phyloP scores from a whole-genome alignment of 805 yeast genomes.

The Starmerella scarabaei region DNA sequence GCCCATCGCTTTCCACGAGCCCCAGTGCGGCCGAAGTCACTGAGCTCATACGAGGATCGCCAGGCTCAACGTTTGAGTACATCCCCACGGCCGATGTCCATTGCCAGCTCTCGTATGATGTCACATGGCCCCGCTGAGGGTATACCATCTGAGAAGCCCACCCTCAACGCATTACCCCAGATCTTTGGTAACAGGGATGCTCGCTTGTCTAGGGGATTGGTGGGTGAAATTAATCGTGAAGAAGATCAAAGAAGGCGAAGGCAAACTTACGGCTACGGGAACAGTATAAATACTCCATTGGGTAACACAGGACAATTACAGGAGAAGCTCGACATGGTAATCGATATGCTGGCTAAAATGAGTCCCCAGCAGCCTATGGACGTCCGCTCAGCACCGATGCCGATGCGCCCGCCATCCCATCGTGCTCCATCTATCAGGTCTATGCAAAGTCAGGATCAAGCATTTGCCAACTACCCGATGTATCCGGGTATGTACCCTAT shows the following conservation, averaged over 20 bases:
- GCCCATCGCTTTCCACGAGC: constrained; percentile 29
- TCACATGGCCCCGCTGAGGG: not conserved
- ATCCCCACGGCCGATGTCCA: not conserved
- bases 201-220: constrained; percentile 26
- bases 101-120: constrained; percentile 1
- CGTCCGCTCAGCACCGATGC: no score
- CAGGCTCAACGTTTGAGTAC: not conserved
- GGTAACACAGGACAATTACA: constrained; percentile 22
- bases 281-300: not conserved
- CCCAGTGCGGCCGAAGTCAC: not conserved
- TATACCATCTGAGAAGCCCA: not conserved
- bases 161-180: constrained; percentile 18
- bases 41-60: not conserved
- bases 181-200: constrained; percentile 18
- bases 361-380: not conserved
- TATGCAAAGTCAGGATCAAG: not conserved
- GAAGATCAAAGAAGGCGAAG: constrained; percentile 29
- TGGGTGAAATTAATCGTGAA: constrained; percentile 31
- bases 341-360: constrained; percentile 26
- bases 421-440: constrained; percentile 9
- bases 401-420: not conserved
- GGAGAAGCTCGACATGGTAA: constrained; percentile 26
- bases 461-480: not conserved
- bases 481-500: not conserved
- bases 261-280: constrained; percentile 11